phyloP scores from a whole-genome alignment of 148 eudicot genomes.

The Polygonum maritimum region DNA sequence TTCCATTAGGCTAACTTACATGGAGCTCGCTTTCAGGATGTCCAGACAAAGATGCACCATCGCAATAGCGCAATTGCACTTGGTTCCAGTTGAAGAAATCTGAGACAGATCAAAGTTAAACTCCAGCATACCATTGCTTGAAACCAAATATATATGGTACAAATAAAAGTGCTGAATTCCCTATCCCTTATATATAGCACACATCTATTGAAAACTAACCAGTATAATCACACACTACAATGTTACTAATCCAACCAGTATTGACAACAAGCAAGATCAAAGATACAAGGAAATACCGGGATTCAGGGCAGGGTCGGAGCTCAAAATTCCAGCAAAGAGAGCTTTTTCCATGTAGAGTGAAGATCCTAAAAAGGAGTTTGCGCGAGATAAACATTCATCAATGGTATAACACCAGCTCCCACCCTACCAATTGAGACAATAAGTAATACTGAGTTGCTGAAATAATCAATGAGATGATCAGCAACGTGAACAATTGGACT shows the following conservation, averaged over 20 bases:
- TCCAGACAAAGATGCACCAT: slow-evolving; percentile 89
- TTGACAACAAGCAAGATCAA: not conserved
- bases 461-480: not conserved
- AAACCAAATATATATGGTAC: too few species aligned
- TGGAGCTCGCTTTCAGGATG: slow-evolving; percentile 55
- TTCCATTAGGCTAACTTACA: slow-evolving; percentile 30
- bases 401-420: slow-evolving; percentile 91
- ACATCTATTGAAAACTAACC: not conserved
- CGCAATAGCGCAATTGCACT: slow-evolving; percentile 90
- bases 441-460: not conserved
- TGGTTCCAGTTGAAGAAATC: slow-evolving; percentile 95
- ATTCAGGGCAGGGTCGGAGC: slow-evolving; percentile 48
- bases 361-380: slow-evolving; percentile 61
- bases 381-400: slow-evolving; percentile 52
- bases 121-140: too few species aligned
- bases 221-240: not conserved
- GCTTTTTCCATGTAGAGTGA: slow-evolving; percentile 66
- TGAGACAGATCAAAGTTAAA: too few species aligned
- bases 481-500: not conserved
- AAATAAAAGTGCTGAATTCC: not conserved
- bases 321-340: slow-evolving; percentile 67
- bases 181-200: not conserved
- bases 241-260: not conserved
- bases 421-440: slow-evolving; percentile 44
- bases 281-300: slow-evolving; percentile 45